These are phyloP conservation scores for Xylaria longipes DNA, from an alignment of 495 filamentous ascomycete species.

Conservation along the genomic window DNA sequence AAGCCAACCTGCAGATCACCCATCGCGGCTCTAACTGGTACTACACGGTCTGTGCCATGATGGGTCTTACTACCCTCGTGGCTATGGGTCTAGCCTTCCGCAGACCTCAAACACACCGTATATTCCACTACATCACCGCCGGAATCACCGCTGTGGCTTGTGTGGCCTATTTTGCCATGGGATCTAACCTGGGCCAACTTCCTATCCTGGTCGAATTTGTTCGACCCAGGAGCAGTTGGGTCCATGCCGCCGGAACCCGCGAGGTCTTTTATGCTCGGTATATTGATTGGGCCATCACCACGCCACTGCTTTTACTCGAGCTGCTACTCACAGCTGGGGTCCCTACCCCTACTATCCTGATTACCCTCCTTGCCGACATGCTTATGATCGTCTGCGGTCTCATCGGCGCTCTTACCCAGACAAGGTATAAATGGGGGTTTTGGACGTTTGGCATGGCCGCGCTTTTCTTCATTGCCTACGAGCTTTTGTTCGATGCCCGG, in stretches of 20 bases:
- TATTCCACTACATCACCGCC: constrained; percentile 75
- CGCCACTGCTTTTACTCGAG: constrained; percentile 60
- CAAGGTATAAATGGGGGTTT: constrained; percentile 71
- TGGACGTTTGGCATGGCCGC: constrained; percentile 68
- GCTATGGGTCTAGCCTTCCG: constrained; percentile 53
- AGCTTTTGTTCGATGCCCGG: constrained; percentile 58
- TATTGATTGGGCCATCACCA: constrained; percentile 65
- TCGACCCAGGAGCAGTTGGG: constrained; percentile 42
- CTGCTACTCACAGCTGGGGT: constrained; percentile 68
- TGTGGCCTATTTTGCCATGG: constrained; percentile 74
- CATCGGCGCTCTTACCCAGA: constrained; percentile 63
- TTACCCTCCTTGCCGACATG: constrained; percentile 64
- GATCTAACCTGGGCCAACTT: constrained; percentile 69
- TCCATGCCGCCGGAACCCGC: constrained; percentile 54
- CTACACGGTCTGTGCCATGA: constrained; percentile 63
- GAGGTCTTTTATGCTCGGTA: constrained; percentile 78
- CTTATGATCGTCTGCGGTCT: constrained; percentile 70
- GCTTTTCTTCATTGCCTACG: constrained; percentile 63
- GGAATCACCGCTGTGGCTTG: constrained; percentile 64
- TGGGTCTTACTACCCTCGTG: constrained; percentile 49
- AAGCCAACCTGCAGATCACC: constrained; percentile 64
- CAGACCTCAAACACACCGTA: constrained; percentile 59
- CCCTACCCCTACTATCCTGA: constrained; percentile 69
- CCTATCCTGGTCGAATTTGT: constrained; percentile 64
- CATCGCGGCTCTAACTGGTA: constrained; percentile 59